Evolutionary conservation across 2,329 filamentous ascomycete genomes (phyloP).

Genomic region (Sclerotinia trifoliorum): DNA sequence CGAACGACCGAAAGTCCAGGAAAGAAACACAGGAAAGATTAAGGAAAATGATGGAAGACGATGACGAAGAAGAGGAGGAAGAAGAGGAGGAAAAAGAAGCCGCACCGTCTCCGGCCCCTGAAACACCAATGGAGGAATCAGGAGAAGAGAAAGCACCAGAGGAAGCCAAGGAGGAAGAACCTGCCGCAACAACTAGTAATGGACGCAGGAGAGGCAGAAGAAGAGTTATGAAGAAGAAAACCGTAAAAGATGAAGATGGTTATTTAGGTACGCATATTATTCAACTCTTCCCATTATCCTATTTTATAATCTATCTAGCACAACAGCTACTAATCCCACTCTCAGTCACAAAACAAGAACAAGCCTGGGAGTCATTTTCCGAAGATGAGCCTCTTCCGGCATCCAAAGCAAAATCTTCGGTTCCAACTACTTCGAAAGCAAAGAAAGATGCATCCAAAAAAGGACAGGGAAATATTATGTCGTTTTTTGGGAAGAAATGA

Average conservation of each 20-base stretch:
- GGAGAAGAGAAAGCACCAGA: slow-evolving; percentile 44
- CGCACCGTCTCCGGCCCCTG: slow-evolving; percentile 17
- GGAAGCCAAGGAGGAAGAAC: slow-evolving; percentile 41
- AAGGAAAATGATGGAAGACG: slow-evolving; percentile 73
- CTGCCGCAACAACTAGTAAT: slow-evolving; percentile 53
- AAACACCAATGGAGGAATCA: slow-evolving; percentile 36
- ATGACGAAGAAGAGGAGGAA: slow-evolving; percentile 52
- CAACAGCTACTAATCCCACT: neutral
- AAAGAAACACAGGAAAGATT: slow-evolving; percentile 66
- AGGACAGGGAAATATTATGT: slow-evolving; percentile 81
- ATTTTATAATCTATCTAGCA: neutral
- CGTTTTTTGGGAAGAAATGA: slow-evolving; percentile 80
- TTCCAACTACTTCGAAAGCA: slow-evolving; percentile 45
- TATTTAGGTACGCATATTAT: slow-evolving; percentile 75
- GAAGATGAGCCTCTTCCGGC: slow-evolving; percentile 72
- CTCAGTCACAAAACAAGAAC: slow-evolving; percentile 79
- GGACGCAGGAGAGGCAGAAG: slow-evolving; percentile 74
- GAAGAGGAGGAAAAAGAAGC: slow-evolving; percentile 52
- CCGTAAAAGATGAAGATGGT: slow-evolving; percentile 81
- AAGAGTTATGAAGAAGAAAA: slow-evolving; percentile 84
- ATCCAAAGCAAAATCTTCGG: slow-evolving; percentile 49
- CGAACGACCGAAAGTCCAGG: slow-evolving; percentile 45
- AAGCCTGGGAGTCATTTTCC: slow-evolving; percentile 88
- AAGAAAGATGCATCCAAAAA: slow-evolving; percentile 58
- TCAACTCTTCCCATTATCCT: neutral